These are phyloP conservation scores for Chalciporus pseudorubinellus DNA, from an alignment of 768 basidiomycete species.

Conservation along the genomic window DNA sequence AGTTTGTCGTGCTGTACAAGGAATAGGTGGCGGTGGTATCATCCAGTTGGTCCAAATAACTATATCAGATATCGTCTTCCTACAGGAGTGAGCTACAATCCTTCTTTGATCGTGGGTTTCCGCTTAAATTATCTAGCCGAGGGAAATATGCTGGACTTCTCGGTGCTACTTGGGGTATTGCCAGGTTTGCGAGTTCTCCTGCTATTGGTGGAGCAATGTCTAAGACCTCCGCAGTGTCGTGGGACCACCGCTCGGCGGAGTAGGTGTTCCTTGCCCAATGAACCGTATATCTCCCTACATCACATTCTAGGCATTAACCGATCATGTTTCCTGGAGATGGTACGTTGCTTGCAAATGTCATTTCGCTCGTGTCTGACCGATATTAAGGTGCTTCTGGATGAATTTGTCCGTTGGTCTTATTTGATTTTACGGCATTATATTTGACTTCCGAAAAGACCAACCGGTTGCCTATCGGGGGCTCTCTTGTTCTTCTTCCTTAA, in stretches of 20 bases:
- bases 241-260: slow-evolving; percentile 43
- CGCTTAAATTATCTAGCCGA: slow-evolving; percentile 23
- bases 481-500: slow-evolving; percentile 36
- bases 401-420: slow-evolving; percentile 28
- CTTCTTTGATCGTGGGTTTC: not conserved
- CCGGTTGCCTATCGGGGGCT: slow-evolving; percentile 32
- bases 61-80: slow-evolving; percentile 39
- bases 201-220: not conserved
- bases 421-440: not conserved
- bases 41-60: slow-evolving; percentile 37
- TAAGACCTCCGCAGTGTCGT: slow-evolving; percentile 29
- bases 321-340: slow-evolving; percentile 41
- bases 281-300: not conserved
- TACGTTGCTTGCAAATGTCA: slow-evolving; percentile 13
- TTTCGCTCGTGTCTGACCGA: not conserved
- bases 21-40: slow-evolving; percentile 42
- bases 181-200: slow-evolving; percentile 23
- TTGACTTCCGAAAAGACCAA: slow-evolving; percentile 27
- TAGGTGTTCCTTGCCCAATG: slow-evolving; percentile 10
- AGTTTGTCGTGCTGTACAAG: slow-evolving; percentile 40
- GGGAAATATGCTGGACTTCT: slow-evolving; percentile 39
- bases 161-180: slow-evolving; percentile 41
- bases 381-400: slow-evolving; percentile 36
- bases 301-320: slow-evolving; percentile 29
- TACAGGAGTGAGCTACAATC: slow-evolving; percentile 28